These are phyloP conservation scores for Apiospora rasikravindrae DNA, from an alignment of 2,329 filamentous ascomycete species.

Conservation along the genomic window DNA sequence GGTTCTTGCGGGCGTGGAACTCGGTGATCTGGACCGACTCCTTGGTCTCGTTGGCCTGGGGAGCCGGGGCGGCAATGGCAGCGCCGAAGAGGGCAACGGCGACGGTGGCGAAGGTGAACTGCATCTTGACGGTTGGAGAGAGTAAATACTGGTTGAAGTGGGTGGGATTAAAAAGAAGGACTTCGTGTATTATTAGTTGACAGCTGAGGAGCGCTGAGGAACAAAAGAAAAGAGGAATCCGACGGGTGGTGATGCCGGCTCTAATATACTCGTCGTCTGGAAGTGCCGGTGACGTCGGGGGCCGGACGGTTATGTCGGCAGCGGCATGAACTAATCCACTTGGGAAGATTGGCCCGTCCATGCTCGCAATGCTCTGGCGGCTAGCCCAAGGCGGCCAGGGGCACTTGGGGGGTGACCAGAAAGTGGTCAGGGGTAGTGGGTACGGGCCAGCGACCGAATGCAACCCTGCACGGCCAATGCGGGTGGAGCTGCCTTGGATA, in stretches of 20 bases:
- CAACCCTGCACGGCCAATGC: not conserved
- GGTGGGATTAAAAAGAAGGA: not conserved
- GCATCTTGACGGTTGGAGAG: conserved; percentile 1
- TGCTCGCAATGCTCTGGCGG: not conserved
- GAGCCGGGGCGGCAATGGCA: not conserved
- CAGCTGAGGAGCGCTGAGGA: conserved; percentile 12
- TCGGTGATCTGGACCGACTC: not conserved
- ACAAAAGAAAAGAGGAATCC: not conserved
- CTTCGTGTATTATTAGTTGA: conserved; percentile 15
- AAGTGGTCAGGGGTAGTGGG: not conserved
- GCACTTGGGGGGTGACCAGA: not conserved
- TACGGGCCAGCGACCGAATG: not conserved
- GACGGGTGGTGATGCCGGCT: not conserved
- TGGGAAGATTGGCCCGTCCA: conserved; percentile 6
- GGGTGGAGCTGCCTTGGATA: not conserved
- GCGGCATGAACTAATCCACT: not conserved
- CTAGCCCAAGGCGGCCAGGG: not conserved
- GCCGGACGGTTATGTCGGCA: not conserved
- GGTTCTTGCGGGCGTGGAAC: conserved; percentile 1
- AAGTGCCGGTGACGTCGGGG: not conserved
- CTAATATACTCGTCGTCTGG: not conserved
- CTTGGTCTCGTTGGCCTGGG: not conserved
- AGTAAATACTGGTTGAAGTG: conserved; percentile 2
- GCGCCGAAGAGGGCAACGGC: not conserved
- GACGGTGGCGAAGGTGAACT: conserved; percentile 1